Conservation (phyloP, 257 asterid species). For the Fraxinus pennsylvanica region DNA sequence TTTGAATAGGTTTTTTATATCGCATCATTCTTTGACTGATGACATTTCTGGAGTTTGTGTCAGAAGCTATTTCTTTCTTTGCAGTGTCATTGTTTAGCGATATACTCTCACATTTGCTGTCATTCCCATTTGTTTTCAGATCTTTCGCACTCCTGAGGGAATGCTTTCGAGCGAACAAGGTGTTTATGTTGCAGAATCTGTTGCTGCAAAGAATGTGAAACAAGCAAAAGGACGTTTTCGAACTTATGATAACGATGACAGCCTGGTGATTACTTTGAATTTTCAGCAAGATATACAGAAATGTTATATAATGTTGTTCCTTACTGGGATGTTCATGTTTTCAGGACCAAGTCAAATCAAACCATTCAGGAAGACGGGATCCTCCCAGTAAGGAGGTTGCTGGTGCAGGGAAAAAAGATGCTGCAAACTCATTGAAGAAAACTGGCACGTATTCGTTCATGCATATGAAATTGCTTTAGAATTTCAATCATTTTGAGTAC, state of each 20-base stretch:
- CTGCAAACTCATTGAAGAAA: constrained; percentile 69
- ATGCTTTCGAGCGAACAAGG: constrained; percentile 90
- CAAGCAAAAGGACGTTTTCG: constrained; percentile 95
- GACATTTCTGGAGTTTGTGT: not conserved
- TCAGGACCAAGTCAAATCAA: constrained; percentile 69
- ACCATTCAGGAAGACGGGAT: constrained; percentile 59
- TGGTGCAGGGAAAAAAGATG: constrained; percentile 67
- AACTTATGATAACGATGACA: constrained; percentile 56
- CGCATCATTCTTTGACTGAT: not conserved
- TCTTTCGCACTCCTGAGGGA: constrained; percentile 88
- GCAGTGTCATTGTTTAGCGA: constrained; percentile 20
- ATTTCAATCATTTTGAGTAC: constrained; percentile 2
- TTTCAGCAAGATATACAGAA: constrained; percentile 25
- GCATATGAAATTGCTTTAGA: constrained; percentile 10
- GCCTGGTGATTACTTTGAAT: constrained; percentile 40
- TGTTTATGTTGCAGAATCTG: constrained; percentile 84
- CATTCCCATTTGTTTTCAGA: constrained; percentile 46
- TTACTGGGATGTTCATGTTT: constrained; percentile 28
- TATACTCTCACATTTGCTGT: constrained; percentile 15
- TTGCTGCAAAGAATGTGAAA: constrained; percentile 66
- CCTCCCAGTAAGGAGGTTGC: constrained; percentile 52
- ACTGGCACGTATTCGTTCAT: constrained; percentile 49
- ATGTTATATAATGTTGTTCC: not conserved
- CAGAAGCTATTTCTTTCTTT: not conserved
- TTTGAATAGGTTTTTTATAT: not conserved